Conservation (phyloP, 306 rosid species). For the Malus sieversii region DNA sequence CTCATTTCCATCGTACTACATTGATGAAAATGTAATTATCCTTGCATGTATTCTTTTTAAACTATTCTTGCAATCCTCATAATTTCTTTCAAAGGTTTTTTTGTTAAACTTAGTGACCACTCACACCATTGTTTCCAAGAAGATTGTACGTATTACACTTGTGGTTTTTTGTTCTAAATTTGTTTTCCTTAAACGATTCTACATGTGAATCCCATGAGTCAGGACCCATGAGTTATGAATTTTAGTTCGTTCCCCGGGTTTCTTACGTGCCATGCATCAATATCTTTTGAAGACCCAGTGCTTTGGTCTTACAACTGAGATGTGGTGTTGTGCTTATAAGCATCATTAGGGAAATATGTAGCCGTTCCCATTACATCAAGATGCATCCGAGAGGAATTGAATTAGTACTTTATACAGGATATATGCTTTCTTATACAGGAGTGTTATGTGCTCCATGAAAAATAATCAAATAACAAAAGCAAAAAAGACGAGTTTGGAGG, state of each 20-base stretch:
- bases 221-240: background rate
- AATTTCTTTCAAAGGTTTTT: background rate
- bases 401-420: background rate
- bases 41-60: slow-evolving; percentile 8
- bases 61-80: slow-evolving; percentile 11
- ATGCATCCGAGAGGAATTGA: background rate
- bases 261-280: background rate
- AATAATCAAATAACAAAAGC: background rate
- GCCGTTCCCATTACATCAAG: background rate
- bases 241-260: too few species aligned
- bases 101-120: background rate
- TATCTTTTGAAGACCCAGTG: background rate
- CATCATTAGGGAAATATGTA: background rate
- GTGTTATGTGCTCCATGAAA: background rate
- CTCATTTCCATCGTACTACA: slow-evolving; percentile 91
- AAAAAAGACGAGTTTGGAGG: background rate
- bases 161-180: background rate
- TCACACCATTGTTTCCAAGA: background rate
- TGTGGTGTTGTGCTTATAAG: background rate
- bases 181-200: background rate
- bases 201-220: background rate
- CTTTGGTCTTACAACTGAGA: background rate
- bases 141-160: background rate
- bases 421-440: background rate
- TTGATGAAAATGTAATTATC: slow-evolving; percentile 89